Percentiles rank a stretch among this genome's conserved stretches.
phyloP scores from a whole-genome alignment of 2,329 filamentous ascomycete genomes.

The Lanzia echinophila region DNA sequence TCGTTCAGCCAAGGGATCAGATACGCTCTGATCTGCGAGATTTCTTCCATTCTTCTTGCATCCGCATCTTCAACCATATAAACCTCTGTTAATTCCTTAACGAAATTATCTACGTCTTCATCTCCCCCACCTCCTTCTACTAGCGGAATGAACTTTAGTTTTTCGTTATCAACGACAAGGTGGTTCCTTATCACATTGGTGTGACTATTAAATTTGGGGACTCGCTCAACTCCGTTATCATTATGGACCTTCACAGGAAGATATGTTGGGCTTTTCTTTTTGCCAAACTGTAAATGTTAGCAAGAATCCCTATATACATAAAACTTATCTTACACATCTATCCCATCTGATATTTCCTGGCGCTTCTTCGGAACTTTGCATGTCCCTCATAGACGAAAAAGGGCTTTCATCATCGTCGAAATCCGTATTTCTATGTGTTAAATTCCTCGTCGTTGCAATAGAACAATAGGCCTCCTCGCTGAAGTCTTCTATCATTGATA shows the following conservation, averaged over 20 bases:
- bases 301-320: conserved; percentile 12
- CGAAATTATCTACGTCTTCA: conserved; percentile 12
- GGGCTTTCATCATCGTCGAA: conserved; percentile 18
- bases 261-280: conserved; percentile 12
- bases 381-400: conserved; percentile 15
- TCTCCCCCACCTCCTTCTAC: conserved; percentile 9
- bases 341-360: background rate
- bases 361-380: background rate
- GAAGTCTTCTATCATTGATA: background rate
- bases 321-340: conserved; percentile 3
- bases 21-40: conserved; percentile 13
- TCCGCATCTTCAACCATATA: conserved; percentile 11
- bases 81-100: conserved; percentile 19
- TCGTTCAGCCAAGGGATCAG: conserved; percentile 17
- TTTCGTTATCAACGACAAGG: conserved; percentile 22
- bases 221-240: conserved; percentile 12
- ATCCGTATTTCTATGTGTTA: background rate
- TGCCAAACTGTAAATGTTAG: conserved; percentile 13
- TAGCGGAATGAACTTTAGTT: conserved; percentile 23
- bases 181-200: conserved; percentile 24
- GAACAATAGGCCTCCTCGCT: background rate
- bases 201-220: conserved; percentile 22
- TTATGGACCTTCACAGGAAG: conserved; percentile 11
- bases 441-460: background rate
- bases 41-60: conserved; percentile 15